A percentile compares a stretch with the other conserved stretches of the same genome.
These are phyloP conservation scores for Globisporangium cederbergense DNA, from an alignment of 352 stramenopile species.

Conservation along the genomic window DNA sequence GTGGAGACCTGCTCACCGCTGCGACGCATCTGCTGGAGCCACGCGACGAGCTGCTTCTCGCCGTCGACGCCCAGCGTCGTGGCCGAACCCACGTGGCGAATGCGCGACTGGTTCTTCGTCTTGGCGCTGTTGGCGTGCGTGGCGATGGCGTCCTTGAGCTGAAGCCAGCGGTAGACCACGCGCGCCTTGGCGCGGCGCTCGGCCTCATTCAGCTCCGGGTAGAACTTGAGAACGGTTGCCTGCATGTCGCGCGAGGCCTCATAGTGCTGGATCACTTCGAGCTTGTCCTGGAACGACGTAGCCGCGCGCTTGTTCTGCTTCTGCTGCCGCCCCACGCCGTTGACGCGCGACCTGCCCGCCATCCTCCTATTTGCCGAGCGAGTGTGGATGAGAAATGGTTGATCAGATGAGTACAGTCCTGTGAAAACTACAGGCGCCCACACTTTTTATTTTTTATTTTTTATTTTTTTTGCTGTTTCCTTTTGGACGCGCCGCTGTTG, in stretches of 20 bases:
- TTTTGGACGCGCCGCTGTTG: too few relatives aligned
- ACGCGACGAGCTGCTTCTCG: slow-evolving; percentile 12
- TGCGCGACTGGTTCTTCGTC: slow-evolving; percentile 17
- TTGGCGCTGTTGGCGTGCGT: slow-evolving; percentile 16
- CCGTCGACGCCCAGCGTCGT: slow-evolving; percentile 14
- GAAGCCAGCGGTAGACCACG: slow-evolving; percentile 17
- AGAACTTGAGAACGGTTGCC: slow-evolving; percentile 9
- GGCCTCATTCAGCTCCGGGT: slow-evolving; percentile 11
- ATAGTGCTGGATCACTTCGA: slow-evolving; percentile 16
- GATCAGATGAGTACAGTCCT: too few relatives aligned
- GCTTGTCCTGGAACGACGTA: slow-evolving; percentile 18
- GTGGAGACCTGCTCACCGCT: slow-evolving; percentile 5
- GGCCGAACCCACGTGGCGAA: slow-evolving; percentile 8
- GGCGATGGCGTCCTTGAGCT: slow-evolving; percentile 10
- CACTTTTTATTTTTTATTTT: too few relatives aligned
- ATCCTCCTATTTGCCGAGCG: too few relatives aligned
- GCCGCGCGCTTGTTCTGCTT: slow-evolving; percentile 19
- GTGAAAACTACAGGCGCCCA: too few relatives aligned
- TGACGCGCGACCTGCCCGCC: slow-evolving; percentile 4
- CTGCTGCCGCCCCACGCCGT: slow-evolving; percentile 11
- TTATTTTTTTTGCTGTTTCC: too few relatives aligned
- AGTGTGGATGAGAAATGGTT: too few relatives aligned
- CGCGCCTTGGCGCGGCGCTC: slow-evolving; percentile 13
- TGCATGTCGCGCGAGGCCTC: slow-evolving; percentile 12
- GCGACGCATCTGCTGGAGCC: not conserved